Conservation (phyloP, 1,284 basidiomycete genomes). For the Pseudozyma tsukubaensis region DNA sequence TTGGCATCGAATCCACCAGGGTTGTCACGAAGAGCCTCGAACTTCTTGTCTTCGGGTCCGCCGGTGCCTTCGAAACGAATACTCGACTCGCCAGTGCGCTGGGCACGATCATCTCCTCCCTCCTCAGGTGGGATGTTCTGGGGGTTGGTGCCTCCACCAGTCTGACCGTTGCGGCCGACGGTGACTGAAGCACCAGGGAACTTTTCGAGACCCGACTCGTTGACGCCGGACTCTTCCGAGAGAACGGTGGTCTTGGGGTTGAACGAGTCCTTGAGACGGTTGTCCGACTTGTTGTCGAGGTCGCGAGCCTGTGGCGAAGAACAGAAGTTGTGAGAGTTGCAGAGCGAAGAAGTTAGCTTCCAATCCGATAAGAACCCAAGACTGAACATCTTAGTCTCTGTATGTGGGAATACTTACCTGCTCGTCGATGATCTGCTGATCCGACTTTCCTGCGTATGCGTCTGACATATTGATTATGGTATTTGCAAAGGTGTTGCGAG, state of each 20-base stretch:
- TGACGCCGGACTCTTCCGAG: constrained; percentile 54
- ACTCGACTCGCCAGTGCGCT: constrained; percentile 52
- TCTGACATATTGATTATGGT: constrained; percentile 48
- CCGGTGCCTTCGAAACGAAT: constrained; percentile 56
- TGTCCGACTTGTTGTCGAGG: constrained; percentile 50
- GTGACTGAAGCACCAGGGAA: constrained; percentile 54
- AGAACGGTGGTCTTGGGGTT: constrained; percentile 52
- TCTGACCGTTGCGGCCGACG: constrained; percentile 54
- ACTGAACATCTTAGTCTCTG: neutral
- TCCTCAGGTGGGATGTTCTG: constrained; percentile 60
- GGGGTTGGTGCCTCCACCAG: constrained; percentile 56
- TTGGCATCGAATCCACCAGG: constrained; percentile 52
- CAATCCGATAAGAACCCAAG: no score
- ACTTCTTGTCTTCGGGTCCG: constrained; percentile 58
- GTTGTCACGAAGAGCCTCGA: constrained; percentile 48
- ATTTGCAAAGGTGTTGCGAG: neutral
- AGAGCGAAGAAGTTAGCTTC: no score
- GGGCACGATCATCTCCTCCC: constrained; percentile 50
- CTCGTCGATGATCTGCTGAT: constrained; percentile 62
- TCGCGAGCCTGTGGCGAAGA: constrained; percentile 24
- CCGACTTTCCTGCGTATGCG: constrained; percentile 56
- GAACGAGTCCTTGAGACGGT: constrained; percentile 48
- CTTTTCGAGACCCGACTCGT: constrained; percentile 51
- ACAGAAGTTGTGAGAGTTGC: neutral
- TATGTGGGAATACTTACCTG: constrained; percentile 24